Evolutionary conservation across 2,329 filamentous ascomycete genomes (phyloP).

Genomic region (Septoria linicola): DNA sequence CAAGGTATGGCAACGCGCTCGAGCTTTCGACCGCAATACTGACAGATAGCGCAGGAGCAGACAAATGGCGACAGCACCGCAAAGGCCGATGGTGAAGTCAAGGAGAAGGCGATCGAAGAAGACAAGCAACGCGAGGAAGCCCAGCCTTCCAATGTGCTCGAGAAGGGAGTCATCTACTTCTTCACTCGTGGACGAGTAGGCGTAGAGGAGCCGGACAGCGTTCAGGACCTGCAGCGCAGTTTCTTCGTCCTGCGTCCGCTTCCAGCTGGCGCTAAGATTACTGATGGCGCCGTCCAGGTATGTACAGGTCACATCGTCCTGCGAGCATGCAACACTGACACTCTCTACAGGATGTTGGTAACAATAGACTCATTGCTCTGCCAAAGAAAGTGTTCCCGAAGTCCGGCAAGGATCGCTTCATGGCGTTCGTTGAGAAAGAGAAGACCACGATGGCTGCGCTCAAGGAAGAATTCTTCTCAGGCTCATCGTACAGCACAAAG

Average conservation of each 20-base stretch:
- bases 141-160: conserved; percentile 65
- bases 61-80: conserved; percentile 21
- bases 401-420: conserved; percentile 67
- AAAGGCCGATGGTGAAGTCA: conserved; percentile 13
- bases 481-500: conserved; percentile 71
- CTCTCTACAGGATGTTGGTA: conserved; percentile 48
- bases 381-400: conserved; percentile 82
- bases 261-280: conserved; percentile 64
- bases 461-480: conserved; percentile 68
- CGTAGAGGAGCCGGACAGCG: conserved; percentile 65
- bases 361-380: conserved; percentile 71
- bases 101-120: conserved; percentile 47
- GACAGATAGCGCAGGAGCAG: conserved; percentile 7
- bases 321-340: not conserved
- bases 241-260: conserved; percentile 78
- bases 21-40: not conserved
- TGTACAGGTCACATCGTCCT: not conserved
- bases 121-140: conserved; percentile 53
- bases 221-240: conserved; percentile 72
- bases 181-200: conserved; percentile 78
- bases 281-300: conserved; percentile 53
- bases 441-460: conserved; percentile 65
- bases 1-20: conserved; percentile 23
- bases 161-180: conserved; percentile 90
- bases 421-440: conserved; percentile 79